Conservation (phyloP, 306 rosid genomes). For the Cucurbita maxima region DNA sequence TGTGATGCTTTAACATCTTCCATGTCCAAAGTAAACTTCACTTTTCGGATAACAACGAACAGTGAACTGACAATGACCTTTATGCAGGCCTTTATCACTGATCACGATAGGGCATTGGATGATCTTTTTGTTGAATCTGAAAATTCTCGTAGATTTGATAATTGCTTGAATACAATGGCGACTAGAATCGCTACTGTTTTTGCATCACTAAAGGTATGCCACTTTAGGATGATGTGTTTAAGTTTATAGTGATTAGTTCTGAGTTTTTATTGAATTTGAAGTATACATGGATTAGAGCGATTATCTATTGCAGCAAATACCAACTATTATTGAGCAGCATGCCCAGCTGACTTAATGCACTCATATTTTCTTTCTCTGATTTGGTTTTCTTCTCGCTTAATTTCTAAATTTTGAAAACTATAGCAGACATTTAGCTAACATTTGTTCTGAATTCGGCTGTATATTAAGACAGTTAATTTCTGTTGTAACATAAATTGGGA, state of each 20-base stretch:
- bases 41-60: neutral
- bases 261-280: neutral
- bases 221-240: neutral
- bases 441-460: neutral
- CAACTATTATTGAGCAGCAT: neutral
- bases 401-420: neutral
- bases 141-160: conserved; percentile 43
- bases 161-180: conserved; percentile 60
- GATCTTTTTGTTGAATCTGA: conserved; percentile 56
- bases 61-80: neutral
- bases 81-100: conserved; percentile 69
- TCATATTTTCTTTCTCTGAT: neutral
- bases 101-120: conserved; percentile 59
- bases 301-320: neutral
- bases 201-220: conserved; percentile 69
- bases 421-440: neutral
- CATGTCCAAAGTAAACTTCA: neutral
- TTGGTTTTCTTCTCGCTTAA: neutral
- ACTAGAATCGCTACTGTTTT: conserved; percentile 82
- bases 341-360: neutral
- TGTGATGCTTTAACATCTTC: neutral
- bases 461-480: neutral
- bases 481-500: neutral
- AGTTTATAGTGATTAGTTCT: neutral
- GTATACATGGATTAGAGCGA: neutral